Conservation (phyloP, 1,139 yeast species). For the Zhuliangozyma parablackwelliae region DNA sequence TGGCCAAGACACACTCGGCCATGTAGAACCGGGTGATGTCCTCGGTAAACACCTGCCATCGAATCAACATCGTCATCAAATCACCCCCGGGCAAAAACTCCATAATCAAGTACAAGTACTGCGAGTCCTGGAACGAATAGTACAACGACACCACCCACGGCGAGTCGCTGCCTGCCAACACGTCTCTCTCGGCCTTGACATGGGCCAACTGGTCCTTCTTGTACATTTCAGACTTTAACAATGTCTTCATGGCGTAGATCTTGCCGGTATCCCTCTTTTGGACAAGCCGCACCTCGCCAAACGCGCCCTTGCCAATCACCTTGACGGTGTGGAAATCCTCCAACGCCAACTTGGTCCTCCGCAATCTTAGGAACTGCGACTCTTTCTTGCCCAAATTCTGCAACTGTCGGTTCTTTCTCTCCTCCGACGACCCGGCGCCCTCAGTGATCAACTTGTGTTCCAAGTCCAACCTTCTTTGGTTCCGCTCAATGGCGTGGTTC, state of each 20-base stretch:
- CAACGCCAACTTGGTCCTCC: constrained; percentile 69
- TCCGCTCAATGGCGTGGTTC: constrained; percentile 75
- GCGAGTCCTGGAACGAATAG: constrained; percentile 76
- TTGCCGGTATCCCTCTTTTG: constrained; percentile 80
- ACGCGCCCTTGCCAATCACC: constrained; percentile 84
- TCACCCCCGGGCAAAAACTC: constrained; percentile 86
- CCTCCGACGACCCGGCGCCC: constrained; percentile 60
- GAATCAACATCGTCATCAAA: constrained; percentile 79
- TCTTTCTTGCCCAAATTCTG: constrained; percentile 71
- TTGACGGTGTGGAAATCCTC: constrained; percentile 78
- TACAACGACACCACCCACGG: constrained; percentile 84
- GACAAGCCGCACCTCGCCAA: constrained; percentile 81
- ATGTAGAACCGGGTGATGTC: constrained; percentile 80
- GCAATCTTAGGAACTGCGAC: constrained; percentile 67
- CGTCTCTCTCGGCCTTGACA: constrained; percentile 83
- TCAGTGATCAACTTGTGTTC: constrained; percentile 65
- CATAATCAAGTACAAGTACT: constrained; percentile 74
- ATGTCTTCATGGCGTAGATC: constrained; percentile 80
- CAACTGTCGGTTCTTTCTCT: constrained; percentile 68
- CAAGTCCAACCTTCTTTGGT: constrained; percentile 69
- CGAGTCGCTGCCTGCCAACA: constrained; percentile 77
- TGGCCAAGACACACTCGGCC: constrained; percentile 84
- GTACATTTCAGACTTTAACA: constrained; percentile 76
- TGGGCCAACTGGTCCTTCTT: constrained; percentile 80
- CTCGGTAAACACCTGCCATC: constrained; percentile 84